phyloP scores from a whole-genome alignment of 78 protist species.

The Dictyostelium purpureum region DNA sequence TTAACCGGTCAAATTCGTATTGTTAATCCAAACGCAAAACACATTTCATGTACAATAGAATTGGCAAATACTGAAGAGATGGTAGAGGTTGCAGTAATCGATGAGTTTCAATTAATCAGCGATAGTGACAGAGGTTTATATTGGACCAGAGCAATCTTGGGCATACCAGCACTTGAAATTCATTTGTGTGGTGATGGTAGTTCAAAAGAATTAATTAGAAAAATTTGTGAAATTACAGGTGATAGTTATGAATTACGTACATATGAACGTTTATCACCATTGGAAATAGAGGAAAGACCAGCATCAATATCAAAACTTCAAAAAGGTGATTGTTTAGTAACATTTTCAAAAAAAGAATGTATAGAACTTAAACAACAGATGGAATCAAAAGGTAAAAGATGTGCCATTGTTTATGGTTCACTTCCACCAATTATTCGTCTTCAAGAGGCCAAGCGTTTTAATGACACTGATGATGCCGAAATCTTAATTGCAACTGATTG shows the following conservation, averaged over 20 bases:
- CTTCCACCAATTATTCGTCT: conserved; percentile 83
- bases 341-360: conserved; percentile 77
- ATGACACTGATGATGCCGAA: conserved; percentile 26
- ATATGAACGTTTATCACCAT: conserved; percentile 75
- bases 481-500: conserved; percentile 92
- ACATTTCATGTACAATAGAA: conserved; percentile 89
- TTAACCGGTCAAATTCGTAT: conserved; percentile 57
- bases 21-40: conserved; percentile 8
- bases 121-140: conserved; percentile 90
- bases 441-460: conserved; percentile 76
- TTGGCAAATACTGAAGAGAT: conserved; percentile 37
- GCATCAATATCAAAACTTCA: not conserved
- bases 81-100: conserved; percentile 90
- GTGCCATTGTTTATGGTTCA: conserved; percentile 83
- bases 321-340: conserved; percentile 87
- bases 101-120: conserved; percentile 89
- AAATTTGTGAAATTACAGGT: conserved; percentile 74
- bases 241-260: conserved; percentile 28
- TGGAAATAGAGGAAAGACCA: not conserved
- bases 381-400: not conserved
- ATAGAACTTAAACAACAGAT: not conserved
- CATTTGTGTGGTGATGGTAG: conserved; percentile 92
- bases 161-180: conserved; percentile 85
- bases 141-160: conserved; percentile 93
- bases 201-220: conserved; percentile 60